Base-by-base conservation (phyloP, 768 basidiomycete species). In the Lepiota subincarnata region DNA sequence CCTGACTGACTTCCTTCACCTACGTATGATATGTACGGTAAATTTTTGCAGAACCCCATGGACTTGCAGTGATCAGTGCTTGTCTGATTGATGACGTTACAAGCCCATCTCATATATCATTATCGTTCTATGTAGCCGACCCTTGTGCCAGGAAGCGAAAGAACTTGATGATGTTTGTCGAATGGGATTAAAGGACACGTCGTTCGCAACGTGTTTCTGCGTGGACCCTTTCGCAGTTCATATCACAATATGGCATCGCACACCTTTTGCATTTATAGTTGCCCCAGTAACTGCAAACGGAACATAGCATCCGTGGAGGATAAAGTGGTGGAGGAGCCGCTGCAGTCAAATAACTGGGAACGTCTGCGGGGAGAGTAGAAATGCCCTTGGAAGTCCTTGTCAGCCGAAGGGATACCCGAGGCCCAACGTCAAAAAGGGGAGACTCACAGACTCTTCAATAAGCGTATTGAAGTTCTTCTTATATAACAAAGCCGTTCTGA, bases 231-330 rank as follows among this genome's bases (percentile, higher is more conserved):
- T 86, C 81, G 61, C 92, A 94, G 51, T 81, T 82, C 38, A 75
- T 69, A 65, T 86, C 84, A 58, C 92, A 93, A 59, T 84, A 92
- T 1, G 84, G 73, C 75, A 90, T 75, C 0, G 83, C 82, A 68
- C 92, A 93, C 59, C 79, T 81, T 56, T 78, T 80, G 70, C 92
- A 94, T 51, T 79, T 84, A 64, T 94, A 93, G 3, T 74, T 73
- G 5, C 88, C 90, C 80, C 81, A 87, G 66, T 89, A 92, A 2
- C 92, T 89, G 60, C 92, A 93, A 20, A 92, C 87, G n/a, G 89
- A 83, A 63, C 92, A 94, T 12, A 93, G 63, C 58, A 82, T 70
- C 38, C 89, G 82, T 6, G 85, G 79, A 5, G 91, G 89, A 53
- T 84, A 80, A 1, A 65, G 66, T 0, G 88, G 71, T 1, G 82